Evolutionary conservation across 768 basidiomycete species (phyloP).

Genomic region (Suillus variegatus): DNA sequence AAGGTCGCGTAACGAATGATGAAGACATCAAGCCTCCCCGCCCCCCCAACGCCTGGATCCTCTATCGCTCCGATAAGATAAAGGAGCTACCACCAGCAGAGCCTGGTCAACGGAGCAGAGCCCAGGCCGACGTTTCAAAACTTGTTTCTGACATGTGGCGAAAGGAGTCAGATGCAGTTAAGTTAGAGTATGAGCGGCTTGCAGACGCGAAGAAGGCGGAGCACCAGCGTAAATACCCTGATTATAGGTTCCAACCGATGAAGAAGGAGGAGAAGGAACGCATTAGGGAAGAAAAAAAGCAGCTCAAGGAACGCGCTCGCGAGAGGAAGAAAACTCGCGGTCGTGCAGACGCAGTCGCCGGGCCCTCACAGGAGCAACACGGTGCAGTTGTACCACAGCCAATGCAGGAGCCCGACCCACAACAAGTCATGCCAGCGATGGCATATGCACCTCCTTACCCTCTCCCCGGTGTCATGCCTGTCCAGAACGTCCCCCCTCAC

Average conservation of each 20-base stretch:
- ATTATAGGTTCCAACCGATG: slow-evolving; percentile 58
- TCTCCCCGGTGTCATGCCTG: slow-evolving; percentile 10
- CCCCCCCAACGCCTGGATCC: slow-evolving; percentile 82
- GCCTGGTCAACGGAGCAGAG: slow-evolving; percentile 35
- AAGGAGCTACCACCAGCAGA: slow-evolving; percentile 39
- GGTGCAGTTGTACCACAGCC: background rate
- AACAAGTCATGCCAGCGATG: background rate
- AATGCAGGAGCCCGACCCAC: background rate
- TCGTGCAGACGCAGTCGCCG: slow-evolving; percentile 19
- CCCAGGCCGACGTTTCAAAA: slow-evolving; percentile 68
- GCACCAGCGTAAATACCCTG: slow-evolving; percentile 53
- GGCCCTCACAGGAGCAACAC: background rate
- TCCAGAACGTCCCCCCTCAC: slow-evolving; percentile 7
- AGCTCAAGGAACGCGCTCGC: slow-evolving; percentile 39
- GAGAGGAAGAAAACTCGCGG: slow-evolving; percentile 23
- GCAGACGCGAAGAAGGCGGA: slow-evolving; percentile 55
- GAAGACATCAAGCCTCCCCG: slow-evolving; percentile 46
- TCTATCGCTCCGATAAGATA: slow-evolving; percentile 69
- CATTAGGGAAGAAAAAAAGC: slow-evolving; percentile 40
- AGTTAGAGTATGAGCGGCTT: slow-evolving; percentile 49
- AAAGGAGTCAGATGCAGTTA: slow-evolving; percentile 48
- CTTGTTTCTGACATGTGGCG: slow-evolving; percentile 67
- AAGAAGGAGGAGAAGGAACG: slow-evolving; percentile 53
- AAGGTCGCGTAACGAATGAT: slow-evolving; percentile 11
- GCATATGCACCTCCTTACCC: slow-evolving; percentile 5